Evolutionary conservation across 768 basidiomycete species (phyloP), one percentile per base, ranked within the genome.

Genomic region (Filobasidium floriforme): DNA sequence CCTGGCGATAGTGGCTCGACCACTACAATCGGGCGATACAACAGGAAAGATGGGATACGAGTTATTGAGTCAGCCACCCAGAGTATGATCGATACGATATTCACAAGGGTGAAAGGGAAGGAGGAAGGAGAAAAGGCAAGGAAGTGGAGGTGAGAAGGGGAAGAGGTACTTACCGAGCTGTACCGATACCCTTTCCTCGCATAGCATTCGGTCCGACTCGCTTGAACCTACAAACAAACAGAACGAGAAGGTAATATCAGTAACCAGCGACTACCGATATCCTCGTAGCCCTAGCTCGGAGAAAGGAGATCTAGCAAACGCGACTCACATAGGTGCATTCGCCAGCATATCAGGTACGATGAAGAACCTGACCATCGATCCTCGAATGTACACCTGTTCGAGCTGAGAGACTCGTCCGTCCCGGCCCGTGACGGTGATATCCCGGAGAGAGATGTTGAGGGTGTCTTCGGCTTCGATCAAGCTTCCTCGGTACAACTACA

Each of bases 401-500:
- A 99, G 84, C 78, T 99, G 96, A 14, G 96, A 96, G 32, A 99
- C 92, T 73, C 96, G 90, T 28, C 96, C 96, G 83, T 99, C 96
- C 62, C 96, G 87, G 62, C 89, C 91, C 15, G 96, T 99, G 40
- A 98, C 96, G 37, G 96, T 98, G 74, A 97, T 96, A 70, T 98
- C 92, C 79, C 86, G 90, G 69, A 98, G 77, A 4, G 93, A 92
- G 76, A 99, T 92, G 81, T 98, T 98, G 52, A 98, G 83, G 73
- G 96, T 96, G 77, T 99, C 96, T 80, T 99, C 96, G 71, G 96
- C 96, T 99, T 99, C 96, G 18, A 91, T 90, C 46, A 99, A 85
- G 81, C 96, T 98, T 71, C 96, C 96, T 59, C 96, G 84, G 80
- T 98, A 99, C 61, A 96, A 76, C 77, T 80, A 62, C n/a, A n/a